These are phyloP conservation scores for Trichoderma lentiforme DNA, from an alignment of 2,329 filamentous ascomycete genomes.

Conservation along the genomic window DNA sequence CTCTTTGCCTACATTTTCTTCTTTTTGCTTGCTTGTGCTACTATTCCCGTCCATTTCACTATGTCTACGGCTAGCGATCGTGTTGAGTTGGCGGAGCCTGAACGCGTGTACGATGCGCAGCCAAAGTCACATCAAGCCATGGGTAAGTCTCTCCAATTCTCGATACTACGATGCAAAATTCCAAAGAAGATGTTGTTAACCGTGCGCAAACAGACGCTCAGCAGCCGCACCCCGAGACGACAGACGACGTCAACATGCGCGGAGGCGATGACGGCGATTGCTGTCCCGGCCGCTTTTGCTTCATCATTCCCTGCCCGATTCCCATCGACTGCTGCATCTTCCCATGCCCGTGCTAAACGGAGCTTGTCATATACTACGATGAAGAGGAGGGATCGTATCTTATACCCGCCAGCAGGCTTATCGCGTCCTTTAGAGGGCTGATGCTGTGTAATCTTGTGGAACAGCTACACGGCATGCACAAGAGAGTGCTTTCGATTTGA, in stretches of 20 bases:
- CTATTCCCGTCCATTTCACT: neutral
- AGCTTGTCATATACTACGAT: neutral
- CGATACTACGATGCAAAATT: neutral
- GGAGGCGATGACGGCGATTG: conserved; percentile 20
- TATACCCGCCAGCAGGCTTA: neutral
- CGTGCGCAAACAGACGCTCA: conserved; percentile 7
- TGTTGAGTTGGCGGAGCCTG: neutral
- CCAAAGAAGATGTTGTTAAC: neutral
- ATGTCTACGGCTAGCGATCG: neutral
- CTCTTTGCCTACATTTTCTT: neutral
- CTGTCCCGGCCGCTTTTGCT: conserved; percentile 38
- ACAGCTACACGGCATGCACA: neutral
- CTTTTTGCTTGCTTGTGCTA: neutral
- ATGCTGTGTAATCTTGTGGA: neutral
- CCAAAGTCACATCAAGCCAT: conserved; percentile 13
- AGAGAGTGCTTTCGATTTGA: neutral
- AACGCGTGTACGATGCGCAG: conserved; percentile 1
- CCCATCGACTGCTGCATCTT: conserved; percentile 35
- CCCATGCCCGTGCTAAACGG: conserved; percentile 26
- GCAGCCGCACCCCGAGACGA: conserved; percentile 23
- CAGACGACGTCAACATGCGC: conserved; percentile 30
- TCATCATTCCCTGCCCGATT: conserved; percentile 37
- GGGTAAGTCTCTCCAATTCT: neutral
- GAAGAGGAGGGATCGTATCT: neutral
- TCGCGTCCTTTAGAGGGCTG: neutral